Evolutionary conservation across 192 early-diverging fungal genomes (phyloP).

Genomic region (Coemansia sp.): DNA sequence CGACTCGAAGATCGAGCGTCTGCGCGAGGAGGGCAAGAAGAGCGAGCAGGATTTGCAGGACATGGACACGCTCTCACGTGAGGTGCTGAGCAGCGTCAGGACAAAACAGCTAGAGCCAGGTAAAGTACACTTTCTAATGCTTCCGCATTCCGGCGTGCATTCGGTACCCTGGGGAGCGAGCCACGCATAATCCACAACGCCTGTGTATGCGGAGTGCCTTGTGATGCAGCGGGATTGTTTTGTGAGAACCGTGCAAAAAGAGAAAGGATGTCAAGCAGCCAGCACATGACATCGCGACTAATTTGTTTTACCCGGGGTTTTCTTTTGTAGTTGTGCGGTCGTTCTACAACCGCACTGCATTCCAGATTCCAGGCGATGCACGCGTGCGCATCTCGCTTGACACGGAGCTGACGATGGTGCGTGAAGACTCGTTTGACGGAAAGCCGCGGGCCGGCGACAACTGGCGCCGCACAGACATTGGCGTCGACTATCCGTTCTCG

Average conservation of each 20-base stretch:
- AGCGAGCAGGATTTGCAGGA: conserved; percentile 72
- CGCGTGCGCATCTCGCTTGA: conserved; percentile 92
- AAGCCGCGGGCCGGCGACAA: conserved; percentile 69
- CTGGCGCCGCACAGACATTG: conserved; percentile 91
- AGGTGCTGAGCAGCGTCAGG: conserved; percentile 67
- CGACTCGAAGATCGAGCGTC: conserved; percentile 70
- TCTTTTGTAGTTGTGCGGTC: conserved; percentile 70
- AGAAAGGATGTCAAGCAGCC: background rate
- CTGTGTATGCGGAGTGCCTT: background rate
- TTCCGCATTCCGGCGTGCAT: background rate
- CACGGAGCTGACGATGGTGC: conserved; percentile 92
- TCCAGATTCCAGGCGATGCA: conserved; percentile 95
- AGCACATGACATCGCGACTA: background rate
- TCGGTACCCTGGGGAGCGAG: background rate
- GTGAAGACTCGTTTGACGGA: conserved; percentile 81
- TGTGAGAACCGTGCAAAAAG: background rate
- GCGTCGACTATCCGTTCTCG: conserved; percentile 73
- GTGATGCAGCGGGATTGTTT: background rate
- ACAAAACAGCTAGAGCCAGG: conserved; percentile 65
- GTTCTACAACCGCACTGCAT: conserved; percentile 97
- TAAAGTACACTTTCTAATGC: conserved; percentile 10
- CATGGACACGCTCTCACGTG: conserved; percentile 65
- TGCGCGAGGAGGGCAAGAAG: conserved; percentile 70
- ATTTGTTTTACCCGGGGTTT: conserved; percentile 2
- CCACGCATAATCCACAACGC: background rate